phyloP scores from a whole-genome alignment of 202 grass and related monocot genomes.

The Zizania palustris region DNA sequence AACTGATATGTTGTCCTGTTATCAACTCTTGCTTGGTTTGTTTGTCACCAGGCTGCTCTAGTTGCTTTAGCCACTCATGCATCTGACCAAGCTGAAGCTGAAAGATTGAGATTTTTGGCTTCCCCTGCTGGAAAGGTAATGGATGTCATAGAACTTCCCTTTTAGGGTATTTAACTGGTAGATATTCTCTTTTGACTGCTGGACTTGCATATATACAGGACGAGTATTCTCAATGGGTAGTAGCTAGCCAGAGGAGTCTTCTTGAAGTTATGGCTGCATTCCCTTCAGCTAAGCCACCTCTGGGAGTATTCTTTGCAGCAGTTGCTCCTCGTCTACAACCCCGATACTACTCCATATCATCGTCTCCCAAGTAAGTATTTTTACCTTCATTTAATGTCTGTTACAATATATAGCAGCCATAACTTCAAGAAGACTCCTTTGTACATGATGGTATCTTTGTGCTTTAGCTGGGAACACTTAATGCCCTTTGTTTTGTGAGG shows the following conservation, averaged over 20 bases:
- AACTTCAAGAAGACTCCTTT: too few relatives aligned
- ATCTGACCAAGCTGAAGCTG: slow-evolving; percentile 70
- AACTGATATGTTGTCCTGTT: neutral
- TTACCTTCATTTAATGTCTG: neutral
- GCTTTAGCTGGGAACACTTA: neutral
- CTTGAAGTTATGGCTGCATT: slow-evolving; percentile 88
- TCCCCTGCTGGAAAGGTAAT: slow-evolving; percentile 96
- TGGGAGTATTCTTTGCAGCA: slow-evolving; percentile 89
- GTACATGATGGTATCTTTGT: neutral
- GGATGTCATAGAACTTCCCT: slow-evolving; percentile 32
- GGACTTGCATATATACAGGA: slow-evolving; percentile 56
- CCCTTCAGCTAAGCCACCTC: slow-evolving; percentile 80
- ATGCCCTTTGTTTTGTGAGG: neutral
- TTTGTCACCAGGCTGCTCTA: slow-evolving; percentile 73
- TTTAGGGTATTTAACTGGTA: neutral
- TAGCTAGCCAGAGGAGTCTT: slow-evolving; percentile 82
- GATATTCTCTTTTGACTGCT: slow-evolving; percentile 30
- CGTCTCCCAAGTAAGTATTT: slow-evolving; percentile 74
- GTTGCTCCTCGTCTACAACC: slow-evolving; percentile 84
- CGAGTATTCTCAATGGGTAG: slow-evolving; percentile 90
- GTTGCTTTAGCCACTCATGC: slow-evolving; percentile 83
- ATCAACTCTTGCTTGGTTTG: slow-evolving; percentile 13
- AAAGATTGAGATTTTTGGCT: slow-evolving; percentile 79
- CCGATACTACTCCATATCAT: slow-evolving; percentile 92
- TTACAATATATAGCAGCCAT: slow-evolving; percentile 23